A percentile compares a stretch with the other conserved stretches of the same genome.
Conservation (phyloP, 2,329 filamentous ascomycete species). For the Fusarium duplospermum region DNA sequence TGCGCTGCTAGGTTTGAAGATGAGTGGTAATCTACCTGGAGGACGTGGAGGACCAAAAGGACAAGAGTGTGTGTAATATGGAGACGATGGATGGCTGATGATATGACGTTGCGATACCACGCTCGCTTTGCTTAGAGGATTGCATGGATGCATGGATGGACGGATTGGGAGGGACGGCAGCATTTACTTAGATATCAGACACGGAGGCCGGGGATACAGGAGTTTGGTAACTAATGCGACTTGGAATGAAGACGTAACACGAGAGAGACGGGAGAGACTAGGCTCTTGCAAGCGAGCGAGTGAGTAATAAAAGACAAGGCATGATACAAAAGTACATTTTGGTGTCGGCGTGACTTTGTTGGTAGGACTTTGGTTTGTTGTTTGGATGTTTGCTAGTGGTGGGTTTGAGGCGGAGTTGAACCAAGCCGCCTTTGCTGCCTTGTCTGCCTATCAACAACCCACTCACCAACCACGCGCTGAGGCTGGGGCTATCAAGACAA, state of each 20-base stretch:
- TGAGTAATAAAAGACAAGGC: background rate
- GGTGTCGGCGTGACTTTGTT: conserved; percentile 4
- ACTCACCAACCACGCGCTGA: conserved; percentile 11
- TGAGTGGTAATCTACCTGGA: conserved; percentile 11
- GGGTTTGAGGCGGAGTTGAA: conserved; percentile 27
- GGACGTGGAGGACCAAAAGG: background rate
- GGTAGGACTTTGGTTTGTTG: background rate
- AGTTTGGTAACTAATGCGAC: conserved; percentile 35
- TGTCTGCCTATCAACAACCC: conserved; percentile 34
- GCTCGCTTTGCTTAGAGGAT: conserved; percentile 40
- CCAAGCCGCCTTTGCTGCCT: conserved; percentile 28
- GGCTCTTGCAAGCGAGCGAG: background rate
- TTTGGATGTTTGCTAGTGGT: conserved; percentile 1
- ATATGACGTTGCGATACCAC: conserved; percentile 41
- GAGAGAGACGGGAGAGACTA: background rate
- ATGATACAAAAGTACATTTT: conserved; percentile 28
- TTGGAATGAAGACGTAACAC: background rate
- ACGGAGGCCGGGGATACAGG: conserved; percentile 28
- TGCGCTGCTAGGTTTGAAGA: background rate
- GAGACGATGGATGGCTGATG: conserved; percentile 33
- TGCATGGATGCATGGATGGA: conserved; percentile 37
- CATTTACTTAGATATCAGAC: conserved; percentile 40
- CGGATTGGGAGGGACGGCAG: conserved; percentile 16
- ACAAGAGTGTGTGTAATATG: conserved; percentile 28
- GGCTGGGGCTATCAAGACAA: background rate